Evolutionary conservation across 2,329 filamentous ascomycete species (phyloP), one percentile per base, ranked within the genome.

Genomic region (Paecilomyces variotii): DNA sequence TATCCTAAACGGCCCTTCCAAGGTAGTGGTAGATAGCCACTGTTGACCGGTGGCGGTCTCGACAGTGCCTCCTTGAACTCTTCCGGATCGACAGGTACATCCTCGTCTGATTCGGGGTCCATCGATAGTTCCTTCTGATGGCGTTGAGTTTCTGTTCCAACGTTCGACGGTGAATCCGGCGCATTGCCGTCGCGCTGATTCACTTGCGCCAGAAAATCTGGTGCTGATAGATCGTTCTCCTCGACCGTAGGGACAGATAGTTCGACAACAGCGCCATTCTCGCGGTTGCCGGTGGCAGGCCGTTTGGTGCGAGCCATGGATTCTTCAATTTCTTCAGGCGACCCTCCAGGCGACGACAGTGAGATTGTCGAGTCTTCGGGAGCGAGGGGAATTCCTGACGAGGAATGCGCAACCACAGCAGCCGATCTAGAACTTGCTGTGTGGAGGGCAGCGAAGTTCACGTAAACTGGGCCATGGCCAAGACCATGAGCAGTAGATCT

Each of bases 1-100:
- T 96, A 97, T 59, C 92, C 92, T 61, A 97, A 72, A 28, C 92
- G 83, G 0, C 93, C 93, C 74, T 87, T 91, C 92, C 92, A 97
- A 0, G 92, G 93, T 25, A 97, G 73, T 26, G 93, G 93, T 24
- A 97, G 79, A 67, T 87, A 90, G 63, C 84, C 84, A 69, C 91
- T 96, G 68, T 97, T 89, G 14, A 96, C 85, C 0, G 91, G 84
- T 5, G 91, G 90, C 11, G 87, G 83, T 57, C 90, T 80, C 7
- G 81, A 79, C 26, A 82, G 66, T 24, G 84, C 84, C 64, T 82
- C 79, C 62, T 83, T 79, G 55, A 86, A 73, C 65, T 86, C 84
- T 64, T 83, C 80, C 49, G 81, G 78, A 26, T 84, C 80, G 9
- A 78, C 76, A 3, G 71, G 71, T 25, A 81, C 75, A 56, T 81